These are phyloP conservation scores for Termitomyces eurrhizus DNA, from an alignment of 768 basidiomycete species.

Conservation along the genomic window DNA sequence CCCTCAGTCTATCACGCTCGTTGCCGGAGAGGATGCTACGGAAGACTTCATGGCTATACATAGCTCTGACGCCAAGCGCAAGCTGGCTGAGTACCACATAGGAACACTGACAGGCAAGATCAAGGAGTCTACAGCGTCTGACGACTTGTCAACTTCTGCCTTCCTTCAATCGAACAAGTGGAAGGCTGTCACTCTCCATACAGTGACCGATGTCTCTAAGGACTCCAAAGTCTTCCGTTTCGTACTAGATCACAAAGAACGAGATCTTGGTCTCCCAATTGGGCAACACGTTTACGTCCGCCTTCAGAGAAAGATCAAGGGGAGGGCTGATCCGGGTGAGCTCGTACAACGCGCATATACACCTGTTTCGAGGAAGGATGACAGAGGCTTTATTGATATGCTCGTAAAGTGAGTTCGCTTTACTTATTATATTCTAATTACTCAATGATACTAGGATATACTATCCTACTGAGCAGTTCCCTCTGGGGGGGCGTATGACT, in stretches of 20 bases:
- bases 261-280: constrained; percentile 48
- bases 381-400: constrained; percentile 45
- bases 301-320: constrained; percentile 29
- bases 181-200: constrained; percentile 40
- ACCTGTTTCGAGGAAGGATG: constrained; percentile 42
- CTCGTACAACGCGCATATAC: constrained; percentile 58
- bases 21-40: constrained; percentile 56
- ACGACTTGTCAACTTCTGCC: constrained; percentile 3
- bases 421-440: neutral
- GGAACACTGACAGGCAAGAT: constrained; percentile 8
- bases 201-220: constrained; percentile 37
- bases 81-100: constrained; percentile 36
- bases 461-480: constrained; percentile 30
- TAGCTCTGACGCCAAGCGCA: constrained; percentile 42
- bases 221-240: constrained; percentile 51
- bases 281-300: constrained; percentile 60
- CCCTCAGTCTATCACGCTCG: constrained; percentile 46
- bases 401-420: constrained; percentile 36
- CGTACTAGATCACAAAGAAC: constrained; percentile 33
- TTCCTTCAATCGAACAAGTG: constrained; percentile 45
- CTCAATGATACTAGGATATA: constrained; percentile 34
- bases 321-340: constrained; percentile 25
- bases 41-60: constrained; percentile 67
- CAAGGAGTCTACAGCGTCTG: constrained; percentile 10
- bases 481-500: constrained; percentile 37